These are phyloP conservation scores for Ceratobasidium sp. DNA, from an alignment of 1,284 basidiomycete species.

Conservation along the genomic window DNA sequence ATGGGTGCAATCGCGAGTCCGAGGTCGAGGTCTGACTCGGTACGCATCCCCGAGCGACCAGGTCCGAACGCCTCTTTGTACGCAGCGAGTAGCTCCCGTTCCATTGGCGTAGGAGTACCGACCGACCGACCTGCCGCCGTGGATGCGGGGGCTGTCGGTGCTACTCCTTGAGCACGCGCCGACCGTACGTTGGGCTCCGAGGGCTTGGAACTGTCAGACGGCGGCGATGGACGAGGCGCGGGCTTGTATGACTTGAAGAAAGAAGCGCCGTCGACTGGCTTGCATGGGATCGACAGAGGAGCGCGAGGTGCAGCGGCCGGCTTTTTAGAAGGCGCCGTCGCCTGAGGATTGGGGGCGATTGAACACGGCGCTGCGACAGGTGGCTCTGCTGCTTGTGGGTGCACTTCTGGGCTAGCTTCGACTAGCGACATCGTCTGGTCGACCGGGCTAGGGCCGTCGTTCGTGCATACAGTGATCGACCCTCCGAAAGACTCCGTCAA, in stretches of 20 bases:
- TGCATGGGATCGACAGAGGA: background rate
- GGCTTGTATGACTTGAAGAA: conserved; percentile 9
- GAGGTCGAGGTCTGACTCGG: conserved; percentile 2
- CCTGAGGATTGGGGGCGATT: background rate
- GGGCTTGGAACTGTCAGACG: background rate
- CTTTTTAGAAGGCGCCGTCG: background rate
- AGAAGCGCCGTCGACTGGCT: background rate
- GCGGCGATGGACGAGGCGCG: background rate
- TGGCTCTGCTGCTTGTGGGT: background rate
- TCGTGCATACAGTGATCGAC: background rate
- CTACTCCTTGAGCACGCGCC: background rate
- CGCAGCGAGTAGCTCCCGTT: background rate
- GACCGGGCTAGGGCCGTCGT: background rate
- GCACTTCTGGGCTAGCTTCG: background rate
- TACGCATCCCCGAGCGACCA: background rate
- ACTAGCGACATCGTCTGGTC: background rate
- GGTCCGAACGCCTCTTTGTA: background rate
- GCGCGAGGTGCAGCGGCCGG: background rate
- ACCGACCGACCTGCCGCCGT: background rate
- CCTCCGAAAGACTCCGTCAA: background rate
- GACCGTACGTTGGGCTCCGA: background rate
- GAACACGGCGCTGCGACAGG: background rate
- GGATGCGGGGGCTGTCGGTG: background rate
- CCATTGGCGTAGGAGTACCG: background rate
- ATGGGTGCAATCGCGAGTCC: background rate